Evolutionary conservation across 2,329 filamentous ascomycete species (phyloP), one percentile per base, ranked within the genome.

Genomic region (Pseudogymnoascus sp.): DNA sequence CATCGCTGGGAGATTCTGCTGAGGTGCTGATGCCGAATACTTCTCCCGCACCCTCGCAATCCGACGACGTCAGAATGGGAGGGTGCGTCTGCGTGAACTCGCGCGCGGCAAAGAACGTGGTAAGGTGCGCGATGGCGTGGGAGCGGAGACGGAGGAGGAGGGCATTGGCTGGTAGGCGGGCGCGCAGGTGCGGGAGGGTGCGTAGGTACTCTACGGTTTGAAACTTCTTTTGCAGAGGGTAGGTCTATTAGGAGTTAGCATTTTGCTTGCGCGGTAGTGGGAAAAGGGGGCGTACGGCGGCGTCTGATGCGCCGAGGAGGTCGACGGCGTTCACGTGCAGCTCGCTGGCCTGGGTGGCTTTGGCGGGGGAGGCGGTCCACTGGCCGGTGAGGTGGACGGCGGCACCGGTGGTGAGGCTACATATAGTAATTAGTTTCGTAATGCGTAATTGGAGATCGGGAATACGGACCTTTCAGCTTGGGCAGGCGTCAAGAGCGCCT

Each of bases 201-300:
- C 95, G 89, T 66, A 99, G 84, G 74, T 89, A 97, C 73, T 97
- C 93, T 61, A 89, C 81, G 4, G 88, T 91, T 70, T 97, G 93
- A 70, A 95, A 96, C 77, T 97, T 97, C 77, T 96, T 96, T 77
- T 99, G 95, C 23, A 99, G 85, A 2, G 95, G 95, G 73, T 91
- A 96, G 67, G 87, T 90, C 90, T 97, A 71, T 31, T 26, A 64
- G 57, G 64, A 54, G 16, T 57, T 57, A 57, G 51, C n/a, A 66
- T 34, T 18, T 34, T 11, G 29, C 2, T 21, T 34, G 8, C n/a
- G 10, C 2, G 26, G 10, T 34, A 5, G 10, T 18, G 5, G 5
- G 5, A 1, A 16, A 21, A 8, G 3, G n/a, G 51, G 71, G 77
- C 85, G 75, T 80, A 95, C 91, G 76, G 88, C 84, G 69, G 91